phyloP scores from a whole-genome alignment of 108 stramenopile genomes.

The Nannochloropsis oceanica region DNA sequence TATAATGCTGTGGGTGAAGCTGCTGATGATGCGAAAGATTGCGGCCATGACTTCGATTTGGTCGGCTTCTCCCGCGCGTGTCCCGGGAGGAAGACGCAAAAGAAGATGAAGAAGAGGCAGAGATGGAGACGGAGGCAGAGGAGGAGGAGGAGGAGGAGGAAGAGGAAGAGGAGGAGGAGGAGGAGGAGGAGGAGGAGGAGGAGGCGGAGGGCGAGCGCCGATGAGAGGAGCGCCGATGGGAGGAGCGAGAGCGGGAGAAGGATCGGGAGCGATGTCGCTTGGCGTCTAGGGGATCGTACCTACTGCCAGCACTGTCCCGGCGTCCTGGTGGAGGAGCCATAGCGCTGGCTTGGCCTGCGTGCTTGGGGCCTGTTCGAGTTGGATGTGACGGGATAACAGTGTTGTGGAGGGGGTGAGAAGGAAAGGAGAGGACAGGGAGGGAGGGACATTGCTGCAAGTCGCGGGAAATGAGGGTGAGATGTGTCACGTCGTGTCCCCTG shows the following conservation, averaged over 20 bases:
- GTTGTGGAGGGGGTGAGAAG: neutral
- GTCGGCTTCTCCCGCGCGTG: neutral
- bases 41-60: neutral
- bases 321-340: neutral
- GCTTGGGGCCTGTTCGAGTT: too few species aligned
- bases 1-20: neutral
- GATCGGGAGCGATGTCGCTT: too few species aligned
- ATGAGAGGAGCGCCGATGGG: neutral
- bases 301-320: neutral
- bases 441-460: neutral
- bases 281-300: neutral
- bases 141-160: neutral
- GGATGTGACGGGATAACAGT: neutral
- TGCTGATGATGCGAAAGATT: neutral
- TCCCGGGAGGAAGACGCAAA: neutral
- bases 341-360: neutral
- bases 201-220: neutral
- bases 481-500: neutral
- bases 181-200: neutral
- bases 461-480: neutral
- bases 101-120: neutral
- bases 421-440: neutral
- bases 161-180: neutral
- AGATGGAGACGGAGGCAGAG: neutral
- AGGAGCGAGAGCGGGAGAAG: neutral